Conservation (phyloP, 2,329 filamentous ascomycete genomes). For the Neodidymelliopsis sp. region DNA sequence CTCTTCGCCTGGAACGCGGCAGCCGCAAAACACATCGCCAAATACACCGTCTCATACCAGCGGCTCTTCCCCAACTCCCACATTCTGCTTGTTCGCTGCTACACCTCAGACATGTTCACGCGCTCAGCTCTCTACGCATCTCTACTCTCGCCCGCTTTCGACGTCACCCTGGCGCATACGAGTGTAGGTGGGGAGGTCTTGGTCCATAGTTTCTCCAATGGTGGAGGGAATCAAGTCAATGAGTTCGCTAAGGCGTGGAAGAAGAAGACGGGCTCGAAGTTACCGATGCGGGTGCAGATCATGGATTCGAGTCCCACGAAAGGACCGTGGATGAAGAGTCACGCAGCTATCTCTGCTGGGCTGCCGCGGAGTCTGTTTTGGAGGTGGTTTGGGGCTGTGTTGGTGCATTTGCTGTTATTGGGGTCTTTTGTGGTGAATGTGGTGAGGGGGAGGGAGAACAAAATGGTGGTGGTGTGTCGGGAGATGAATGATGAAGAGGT, state of each 20-base stretch:
- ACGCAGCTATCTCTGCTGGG: constrained; percentile 39
- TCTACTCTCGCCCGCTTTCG: constrained; percentile 36
- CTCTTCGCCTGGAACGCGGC: constrained; percentile 48
- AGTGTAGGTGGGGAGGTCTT: constrained; percentile 36
- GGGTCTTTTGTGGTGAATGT: constrained; percentile 27
- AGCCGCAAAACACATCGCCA: constrained; percentile 46
- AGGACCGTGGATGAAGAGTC: constrained; percentile 40
- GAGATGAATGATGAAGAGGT: constrained; percentile 39
- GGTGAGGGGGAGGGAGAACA: constrained; percentile 30
- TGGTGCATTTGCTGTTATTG: constrained; percentile 40
- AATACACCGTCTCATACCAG: constrained; percentile 45
- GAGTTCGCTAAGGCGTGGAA: constrained; percentile 45
- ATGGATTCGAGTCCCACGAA: constrained; percentile 47
- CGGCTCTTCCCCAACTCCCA: constrained; percentile 40
- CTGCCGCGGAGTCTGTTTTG: constrained; percentile 37
- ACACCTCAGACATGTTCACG: constrained; percentile 42
- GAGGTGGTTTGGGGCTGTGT: constrained; percentile 33
- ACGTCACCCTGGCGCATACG: constrained; percentile 33
- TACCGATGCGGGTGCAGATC: constrained; percentile 43
- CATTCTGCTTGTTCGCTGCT: constrained; percentile 42
- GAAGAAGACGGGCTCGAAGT: constrained; percentile 17
- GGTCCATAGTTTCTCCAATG: constrained; percentile 48
- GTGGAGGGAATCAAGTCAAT: constrained; percentile 44
- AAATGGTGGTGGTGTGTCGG: constrained; percentile 38
- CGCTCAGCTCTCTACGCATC: constrained; percentile 21